These are phyloP conservation scores for Zychaea mexicana DNA, from an alignment of 371 early-diverging fungal genomes.

Conservation along the genomic window DNA sequence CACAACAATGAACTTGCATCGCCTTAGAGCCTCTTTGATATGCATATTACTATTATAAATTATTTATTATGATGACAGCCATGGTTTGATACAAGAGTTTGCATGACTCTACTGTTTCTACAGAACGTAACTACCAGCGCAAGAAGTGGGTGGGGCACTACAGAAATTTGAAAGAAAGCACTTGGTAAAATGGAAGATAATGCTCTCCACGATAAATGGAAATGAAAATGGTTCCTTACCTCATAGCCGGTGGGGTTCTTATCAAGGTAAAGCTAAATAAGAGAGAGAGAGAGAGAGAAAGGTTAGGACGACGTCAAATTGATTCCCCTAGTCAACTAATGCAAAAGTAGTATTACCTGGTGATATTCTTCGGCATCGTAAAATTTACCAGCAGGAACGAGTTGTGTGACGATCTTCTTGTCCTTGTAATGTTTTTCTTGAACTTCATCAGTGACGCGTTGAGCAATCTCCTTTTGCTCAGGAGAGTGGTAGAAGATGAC, in stretches of 20 bases:
- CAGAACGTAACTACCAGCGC: constrained; percentile 10
- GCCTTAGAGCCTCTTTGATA: too few species aligned
- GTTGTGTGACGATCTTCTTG: constrained; percentile 73
- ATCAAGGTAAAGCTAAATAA: constrained; percentile 35
- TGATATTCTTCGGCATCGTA: constrained; percentile 92
- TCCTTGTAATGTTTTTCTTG: constrained; percentile 61
- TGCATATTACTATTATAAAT: neutral
- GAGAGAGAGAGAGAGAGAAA: too few species aligned
- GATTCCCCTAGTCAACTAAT: too few species aligned
- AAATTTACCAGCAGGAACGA: constrained; percentile 75
- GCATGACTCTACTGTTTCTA: neutral
- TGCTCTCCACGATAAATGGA: too few species aligned
- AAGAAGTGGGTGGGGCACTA: constrained; percentile 26
- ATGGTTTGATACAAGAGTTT: too few species aligned
- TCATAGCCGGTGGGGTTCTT: constrained; percentile 45
- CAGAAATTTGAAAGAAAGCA: neutral
- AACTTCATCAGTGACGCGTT: constrained; percentile 58
- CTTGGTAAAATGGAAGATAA: too few species aligned
- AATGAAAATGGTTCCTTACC: constrained; percentile 19
- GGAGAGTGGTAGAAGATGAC: constrained; percentile 80
- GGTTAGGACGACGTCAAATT: too few species aligned
- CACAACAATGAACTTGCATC: too few species aligned
- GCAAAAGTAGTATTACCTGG: constrained; percentile 62
- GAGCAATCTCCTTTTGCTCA: constrained; percentile 75
- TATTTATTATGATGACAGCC: too few species aligned